These are phyloP conservation scores for Cyphellophora europaea DNA, from an alignment of 2,329 filamentous ascomycete species.

Conservation along the genomic window DNA sequence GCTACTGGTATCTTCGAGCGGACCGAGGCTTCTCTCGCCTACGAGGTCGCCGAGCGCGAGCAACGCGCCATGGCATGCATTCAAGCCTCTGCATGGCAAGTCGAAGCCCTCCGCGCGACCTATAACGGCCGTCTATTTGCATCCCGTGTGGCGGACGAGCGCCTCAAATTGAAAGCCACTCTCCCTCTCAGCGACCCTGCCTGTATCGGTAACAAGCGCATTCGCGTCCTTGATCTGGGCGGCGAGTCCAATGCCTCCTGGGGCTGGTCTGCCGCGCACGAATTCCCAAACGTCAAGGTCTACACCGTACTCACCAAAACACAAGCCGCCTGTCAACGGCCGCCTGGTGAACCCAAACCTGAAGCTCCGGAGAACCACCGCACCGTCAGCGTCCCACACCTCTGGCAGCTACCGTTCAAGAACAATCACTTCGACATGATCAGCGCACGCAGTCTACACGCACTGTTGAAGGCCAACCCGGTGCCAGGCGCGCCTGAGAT, in stretches of 20 bases:
- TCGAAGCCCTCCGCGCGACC: constrained; percentile 52
- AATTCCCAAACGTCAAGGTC: constrained; percentile 76
- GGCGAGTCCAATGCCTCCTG: constrained; percentile 81
- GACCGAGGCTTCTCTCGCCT: constrained; percentile 25
- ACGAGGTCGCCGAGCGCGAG: constrained; percentile 58
- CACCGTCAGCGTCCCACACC: constrained; percentile 64
- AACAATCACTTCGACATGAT: constrained; percentile 84
- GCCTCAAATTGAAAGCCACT: constrained; percentile 17
- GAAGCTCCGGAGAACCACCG: constrained; percentile 82
- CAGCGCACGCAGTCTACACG: constrained; percentile 78
- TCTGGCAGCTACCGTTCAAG: constrained; percentile 77
- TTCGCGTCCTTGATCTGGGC: constrained; percentile 74
- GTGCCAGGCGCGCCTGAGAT: constrained; percentile 51
- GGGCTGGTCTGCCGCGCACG: constrained; percentile 86
- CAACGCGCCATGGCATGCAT: constrained; percentile 68
- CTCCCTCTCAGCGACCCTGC: constrained; percentile 17
- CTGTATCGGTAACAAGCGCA: constrained; percentile 32
- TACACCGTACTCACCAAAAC: constrained; percentile 78
- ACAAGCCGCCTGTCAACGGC: constrained; percentile 57
- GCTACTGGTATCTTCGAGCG: constrained; percentile 42
- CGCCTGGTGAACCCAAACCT: constrained; percentile 38
- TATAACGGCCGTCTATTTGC: constrained; percentile 52
- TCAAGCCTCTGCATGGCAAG: constrained; percentile 49
- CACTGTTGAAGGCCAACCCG: constrained; percentile 63
- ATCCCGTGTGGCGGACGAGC: constrained; percentile 36